phyloP scores from a whole-genome alignment of 495 filamentous ascomycete genomes.

The Lasiosphaeria miniovina region DNA sequence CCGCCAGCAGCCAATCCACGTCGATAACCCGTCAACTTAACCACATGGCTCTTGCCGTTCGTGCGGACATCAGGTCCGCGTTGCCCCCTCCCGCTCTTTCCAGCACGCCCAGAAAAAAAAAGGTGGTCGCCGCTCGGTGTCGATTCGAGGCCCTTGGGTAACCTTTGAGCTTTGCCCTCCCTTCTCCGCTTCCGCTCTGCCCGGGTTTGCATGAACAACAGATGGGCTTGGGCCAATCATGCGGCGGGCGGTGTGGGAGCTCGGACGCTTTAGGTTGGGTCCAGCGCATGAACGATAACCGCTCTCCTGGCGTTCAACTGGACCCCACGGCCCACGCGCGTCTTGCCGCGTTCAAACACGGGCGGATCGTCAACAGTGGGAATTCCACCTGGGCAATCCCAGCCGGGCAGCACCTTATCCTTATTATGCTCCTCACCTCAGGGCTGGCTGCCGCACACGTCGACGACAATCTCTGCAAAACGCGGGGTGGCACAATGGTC shows the following conservation, averaged over 20 bases:
- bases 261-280: background rate
- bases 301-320: slow-evolving; percentile 5
- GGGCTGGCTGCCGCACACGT: too few relatives aligned
- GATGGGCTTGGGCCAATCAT: slow-evolving; percentile 10
- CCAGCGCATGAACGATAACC: slow-evolving; percentile 21
- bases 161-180: slow-evolving; percentile 7
- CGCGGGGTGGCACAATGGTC: too few relatives aligned
- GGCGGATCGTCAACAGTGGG: slow-evolving; percentile 2
- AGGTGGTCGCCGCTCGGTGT: background rate
- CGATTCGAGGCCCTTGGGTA: background rate
- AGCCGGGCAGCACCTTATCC: too few relatives aligned
- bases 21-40: slow-evolving; percentile 3
- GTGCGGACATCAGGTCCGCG: background rate
- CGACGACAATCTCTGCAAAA: too few relatives aligned
- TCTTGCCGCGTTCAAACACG: slow-evolving; percentile 13
- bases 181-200: slow-evolving; percentile 1
- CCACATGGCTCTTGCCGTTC: slow-evolving; percentile 13
- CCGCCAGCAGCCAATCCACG: slow-evolving; percentile 16
- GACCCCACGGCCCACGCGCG: slow-evolving; percentile 1
- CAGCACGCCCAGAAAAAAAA: background rate
- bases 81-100: background rate
- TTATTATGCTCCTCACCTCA: too few relatives aligned
- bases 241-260: background rate
- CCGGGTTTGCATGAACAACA: slow-evolving; percentile 14
- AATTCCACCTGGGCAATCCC: background rate